Evolutionary conservation across 2,329 filamentous ascomycete species (phyloP).

Genomic region (Magnaporthiopsis incrustans): DNA sequence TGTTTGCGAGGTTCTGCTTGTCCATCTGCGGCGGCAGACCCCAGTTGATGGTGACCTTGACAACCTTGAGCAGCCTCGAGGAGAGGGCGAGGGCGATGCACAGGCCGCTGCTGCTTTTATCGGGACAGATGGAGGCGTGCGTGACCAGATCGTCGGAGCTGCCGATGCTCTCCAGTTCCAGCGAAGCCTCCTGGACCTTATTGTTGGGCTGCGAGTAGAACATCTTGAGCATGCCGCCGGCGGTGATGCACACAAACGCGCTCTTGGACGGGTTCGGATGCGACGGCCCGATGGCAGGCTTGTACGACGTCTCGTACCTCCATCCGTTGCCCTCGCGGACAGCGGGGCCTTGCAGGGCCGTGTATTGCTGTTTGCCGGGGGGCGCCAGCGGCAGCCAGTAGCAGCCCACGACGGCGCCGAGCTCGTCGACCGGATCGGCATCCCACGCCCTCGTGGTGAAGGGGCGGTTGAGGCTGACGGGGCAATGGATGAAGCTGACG

Average conservation of each 20-base stretch:
- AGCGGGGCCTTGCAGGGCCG: constrained; percentile 51
- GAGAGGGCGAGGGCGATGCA: constrained; percentile 61
- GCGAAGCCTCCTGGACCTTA: constrained; percentile 61
- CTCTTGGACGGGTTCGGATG: constrained; percentile 66
- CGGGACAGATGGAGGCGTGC: constrained; percentile 67
- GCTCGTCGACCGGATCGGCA: constrained; percentile 63
- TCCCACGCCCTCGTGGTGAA: constrained; percentile 53
- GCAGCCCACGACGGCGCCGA: constrained; percentile 71
- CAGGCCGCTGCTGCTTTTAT: constrained; percentile 55
- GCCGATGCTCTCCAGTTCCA: constrained; percentile 67
- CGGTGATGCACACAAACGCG: constrained; percentile 68
- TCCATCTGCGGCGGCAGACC: constrained; percentile 47
- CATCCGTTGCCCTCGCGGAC: constrained; percentile 56
- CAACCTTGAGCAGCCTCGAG: constrained; percentile 64
- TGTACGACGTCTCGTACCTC: constrained; percentile 58
- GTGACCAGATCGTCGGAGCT: constrained; percentile 70
- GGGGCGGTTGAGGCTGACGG: constrained; percentile 66
- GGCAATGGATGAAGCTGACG: constrained; percentile 65
- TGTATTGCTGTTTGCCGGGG: constrained; percentile 32
- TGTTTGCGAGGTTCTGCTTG: constrained; percentile 40
- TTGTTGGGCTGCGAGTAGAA: constrained; percentile 69
- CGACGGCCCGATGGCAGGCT: constrained; percentile 60
- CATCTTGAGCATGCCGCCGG: constrained; percentile 64
- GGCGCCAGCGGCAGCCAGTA: constrained; percentile 70
- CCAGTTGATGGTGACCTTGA: constrained; percentile 71